Evolutionary conservation across 306 rosid genomes (phyloP).

Genomic region (Vigna mungo): DNA sequence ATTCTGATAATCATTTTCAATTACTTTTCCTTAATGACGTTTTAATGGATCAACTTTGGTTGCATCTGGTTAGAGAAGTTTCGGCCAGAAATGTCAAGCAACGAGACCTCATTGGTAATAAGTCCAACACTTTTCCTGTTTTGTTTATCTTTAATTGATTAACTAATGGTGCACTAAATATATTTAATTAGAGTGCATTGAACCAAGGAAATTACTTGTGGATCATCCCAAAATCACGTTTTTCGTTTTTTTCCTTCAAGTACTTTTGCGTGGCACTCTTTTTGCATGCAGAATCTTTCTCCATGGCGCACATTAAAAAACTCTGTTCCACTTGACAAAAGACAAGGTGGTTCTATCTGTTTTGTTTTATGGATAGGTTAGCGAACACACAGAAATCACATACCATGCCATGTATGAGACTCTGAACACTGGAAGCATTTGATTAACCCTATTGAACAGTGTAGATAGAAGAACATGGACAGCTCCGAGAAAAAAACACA

Average conservation of each 20-base stretch:
- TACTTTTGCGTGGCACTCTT: slow-evolving; percentile 27
- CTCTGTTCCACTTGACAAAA: slow-evolving; percentile 40
- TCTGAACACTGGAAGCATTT: slow-evolving; percentile 53
- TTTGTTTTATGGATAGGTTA: slow-evolving; percentile 36
- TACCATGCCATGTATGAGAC: background rate
- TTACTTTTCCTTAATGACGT: slow-evolving; percentile 37
- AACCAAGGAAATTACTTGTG: slow-evolving; percentile 44
- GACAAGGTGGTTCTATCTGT: slow-evolving; percentile 37
- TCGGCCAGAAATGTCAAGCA: slow-evolving; percentile 38
- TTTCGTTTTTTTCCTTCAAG: slow-evolving; percentile 35
- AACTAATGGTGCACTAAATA: background rate
- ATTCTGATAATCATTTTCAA: slow-evolving; percentile 7
- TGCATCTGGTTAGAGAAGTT: slow-evolving; percentile 33
- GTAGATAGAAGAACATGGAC: slow-evolving; percentile 41
- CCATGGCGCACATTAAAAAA: slow-evolving; percentile 24
- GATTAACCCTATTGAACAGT: slow-evolving; percentile 40
- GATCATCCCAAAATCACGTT: slow-evolving; percentile 46
- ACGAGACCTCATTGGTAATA: slow-evolving; percentile 37
- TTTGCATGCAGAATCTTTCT: slow-evolving; percentile 45
- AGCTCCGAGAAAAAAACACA: slow-evolving; percentile 41
- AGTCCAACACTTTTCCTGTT: slow-evolving; percentile 43
- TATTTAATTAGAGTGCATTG: background rate
- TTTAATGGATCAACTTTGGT: slow-evolving; percentile 31
- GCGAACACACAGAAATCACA: slow-evolving; percentile 20
- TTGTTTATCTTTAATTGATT: slow-evolving; percentile 5